Percentiles rank a stretch among this genome's conserved stretches.
Conservation (phyloP, 2,329 filamentous ascomycete genomes). For the Phoma sp. region DNA sequence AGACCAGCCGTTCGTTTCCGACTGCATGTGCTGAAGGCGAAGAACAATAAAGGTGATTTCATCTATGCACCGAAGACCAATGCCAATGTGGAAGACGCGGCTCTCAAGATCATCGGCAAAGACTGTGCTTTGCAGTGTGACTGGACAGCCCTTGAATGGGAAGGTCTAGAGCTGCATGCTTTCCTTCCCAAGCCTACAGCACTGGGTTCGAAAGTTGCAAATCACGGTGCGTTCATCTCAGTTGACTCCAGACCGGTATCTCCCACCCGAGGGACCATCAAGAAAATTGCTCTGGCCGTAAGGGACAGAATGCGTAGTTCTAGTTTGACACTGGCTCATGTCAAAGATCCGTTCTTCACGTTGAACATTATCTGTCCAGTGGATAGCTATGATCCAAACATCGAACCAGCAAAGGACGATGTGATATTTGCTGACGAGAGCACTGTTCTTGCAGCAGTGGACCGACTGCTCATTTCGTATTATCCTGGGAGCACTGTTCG, state of each 20-base stretch:
- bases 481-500: slow-evolving; percentile 35
- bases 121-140: slow-evolving; percentile 63
- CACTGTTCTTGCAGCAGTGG: slow-evolving; percentile 51
- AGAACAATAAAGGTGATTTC: slow-evolving; percentile 61
- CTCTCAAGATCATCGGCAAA: slow-evolving; percentile 66
- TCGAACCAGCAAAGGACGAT: slow-evolving; percentile 75
- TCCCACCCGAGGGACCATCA: slow-evolving; percentile 60
- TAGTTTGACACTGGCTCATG: slow-evolving; percentile 27
- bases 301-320: slow-evolving; percentile 55
- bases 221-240: slow-evolving; percentile 64
- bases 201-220: slow-evolving; percentile 47
- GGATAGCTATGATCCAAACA: slow-evolving; percentile 72
- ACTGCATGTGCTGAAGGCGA: slow-evolving; percentile 64
- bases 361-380: slow-evolving; percentile 67
- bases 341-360: slow-evolving; percentile 65
- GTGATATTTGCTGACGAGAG: slow-evolving; percentile 68
- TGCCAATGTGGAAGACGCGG: slow-evolving; percentile 62
- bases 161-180: slow-evolving; percentile 59
- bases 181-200: slow-evolving; percentile 63
- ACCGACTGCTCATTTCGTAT: slow-evolving; percentile 52
- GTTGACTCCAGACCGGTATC: slow-evolving; percentile 72
- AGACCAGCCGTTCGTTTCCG: slow-evolving; percentile 66
- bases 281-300: slow-evolving; percentile 63
- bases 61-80: slow-evolving; percentile 64
- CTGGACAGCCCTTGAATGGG: slow-evolving; percentile 44